phyloP scores from a whole-genome alignment of 192 early-diverging fungal species.

The Globomyces pollinis-pini region DNA sequence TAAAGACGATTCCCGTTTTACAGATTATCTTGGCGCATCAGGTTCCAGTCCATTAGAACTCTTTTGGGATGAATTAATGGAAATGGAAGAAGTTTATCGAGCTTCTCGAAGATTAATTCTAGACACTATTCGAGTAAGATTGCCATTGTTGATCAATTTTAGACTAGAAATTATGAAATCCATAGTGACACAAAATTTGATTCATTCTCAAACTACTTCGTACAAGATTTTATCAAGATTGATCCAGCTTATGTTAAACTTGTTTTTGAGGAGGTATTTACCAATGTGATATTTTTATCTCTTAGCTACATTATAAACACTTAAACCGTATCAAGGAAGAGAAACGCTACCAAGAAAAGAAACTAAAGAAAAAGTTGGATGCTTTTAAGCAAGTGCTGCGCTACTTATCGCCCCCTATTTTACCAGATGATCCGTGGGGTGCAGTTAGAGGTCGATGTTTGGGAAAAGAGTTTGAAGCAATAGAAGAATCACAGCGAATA shows the following conservation, averaged over 20 bases:
- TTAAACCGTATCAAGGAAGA: slow-evolving; percentile 60
- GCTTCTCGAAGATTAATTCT: slow-evolving; percentile 59
- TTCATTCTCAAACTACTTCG: slow-evolving; percentile 8
- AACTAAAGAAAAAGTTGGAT: slow-evolving; percentile 65
- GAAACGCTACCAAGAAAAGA: slow-evolving; percentile 57
- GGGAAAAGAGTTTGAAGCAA: slow-evolving; percentile 47
- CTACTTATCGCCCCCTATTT: slow-evolving; percentile 52
- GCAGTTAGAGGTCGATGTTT: slow-evolving; percentile 34
- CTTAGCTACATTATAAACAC: slow-evolving; percentile 53
- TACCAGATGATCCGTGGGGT: slow-evolving; percentile 61
- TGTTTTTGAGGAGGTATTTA: slow-evolving; percentile 26
- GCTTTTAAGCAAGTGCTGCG: slow-evolving; percentile 68
- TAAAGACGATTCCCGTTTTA: slow-evolving; percentile 61
- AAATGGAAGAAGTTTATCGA: slow-evolving; percentile 68
- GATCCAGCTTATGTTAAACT: slow-evolving; percentile 10
- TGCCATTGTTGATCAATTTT: neutral
- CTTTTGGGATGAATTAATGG: slow-evolving; percentile 86
- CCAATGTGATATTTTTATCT: neutral
- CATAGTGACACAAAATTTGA: slow-evolving; percentile 8
- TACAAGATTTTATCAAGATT: neutral
- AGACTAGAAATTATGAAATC: neutral
- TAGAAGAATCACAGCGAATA: slow-evolving; percentile 59
- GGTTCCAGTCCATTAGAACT: slow-evolving; percentile 85
- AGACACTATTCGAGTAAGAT: slow-evolving; percentile 52
- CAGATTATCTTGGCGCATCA: slow-evolving; percentile 64